Evolutionary conservation across 805 yeast species (phyloP).

Genomic region (Schwanniomyces pseudopolymorphus): DNA sequence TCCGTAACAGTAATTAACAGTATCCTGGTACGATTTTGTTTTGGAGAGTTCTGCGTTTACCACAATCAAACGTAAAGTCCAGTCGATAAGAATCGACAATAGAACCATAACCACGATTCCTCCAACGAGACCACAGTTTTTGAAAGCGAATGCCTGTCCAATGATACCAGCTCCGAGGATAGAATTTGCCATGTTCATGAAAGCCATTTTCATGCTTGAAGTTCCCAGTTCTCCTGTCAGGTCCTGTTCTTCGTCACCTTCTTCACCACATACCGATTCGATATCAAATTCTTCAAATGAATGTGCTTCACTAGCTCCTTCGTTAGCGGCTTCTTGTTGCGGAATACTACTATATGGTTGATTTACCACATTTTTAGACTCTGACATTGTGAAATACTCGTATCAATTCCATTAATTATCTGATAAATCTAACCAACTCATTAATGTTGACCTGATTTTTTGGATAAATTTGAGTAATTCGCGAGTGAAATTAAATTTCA

Average conservation of each 20-base stretch:
- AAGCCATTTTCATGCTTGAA: constrained; percentile 72
- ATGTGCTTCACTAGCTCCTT: background rate
- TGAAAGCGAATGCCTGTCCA: constrained; percentile 88
- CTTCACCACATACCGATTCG: constrained; percentile 3
- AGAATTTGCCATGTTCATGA: constrained; percentile 95
- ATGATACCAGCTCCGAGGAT: constrained; percentile 95
- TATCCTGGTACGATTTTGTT: constrained; percentile 77
- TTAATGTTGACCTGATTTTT: background rate
- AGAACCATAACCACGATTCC: constrained; percentile 62
- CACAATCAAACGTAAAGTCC: constrained; percentile 81
- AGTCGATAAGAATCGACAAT: constrained; percentile 75
- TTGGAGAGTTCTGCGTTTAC: constrained; percentile 78
- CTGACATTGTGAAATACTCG: background rate
- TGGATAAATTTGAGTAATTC: no score
- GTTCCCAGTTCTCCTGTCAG: constrained; percentile 23
- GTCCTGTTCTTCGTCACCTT: constrained; percentile 6
- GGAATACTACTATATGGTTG: constrained; percentile 6
- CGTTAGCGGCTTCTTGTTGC: background rate
- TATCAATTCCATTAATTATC: background rate
- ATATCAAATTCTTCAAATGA: constrained; percentile 6
- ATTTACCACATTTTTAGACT: background rate
- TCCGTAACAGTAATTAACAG: constrained; percentile 80
- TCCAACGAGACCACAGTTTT: constrained; percentile 75
- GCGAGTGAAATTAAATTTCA: no score
- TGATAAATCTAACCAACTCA: background rate